Evolutionary conservation across 2,329 filamentous ascomycete genomes (phyloP), one percentile per base, ranked within the genome.

Genomic region (Cladophialophora exuberans): DNA sequence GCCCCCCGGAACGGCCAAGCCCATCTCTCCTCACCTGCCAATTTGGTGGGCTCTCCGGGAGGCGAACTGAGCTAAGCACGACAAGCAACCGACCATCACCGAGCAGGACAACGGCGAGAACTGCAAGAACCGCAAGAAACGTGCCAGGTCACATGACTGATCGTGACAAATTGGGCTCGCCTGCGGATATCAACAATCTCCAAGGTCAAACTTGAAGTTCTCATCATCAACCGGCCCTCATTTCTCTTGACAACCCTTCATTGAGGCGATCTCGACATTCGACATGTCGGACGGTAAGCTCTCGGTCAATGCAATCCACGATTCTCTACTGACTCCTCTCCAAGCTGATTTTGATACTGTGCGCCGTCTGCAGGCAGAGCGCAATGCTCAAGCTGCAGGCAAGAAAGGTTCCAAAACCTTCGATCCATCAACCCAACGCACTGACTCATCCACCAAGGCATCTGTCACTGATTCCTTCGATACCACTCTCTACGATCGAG

Each of bases 271-370:
- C 35, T 22, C 31, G 45, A 48, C 39, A 35, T 7, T 44, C 43
- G 54, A 22, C 25, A 61, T 61, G 58, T 61, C 58, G 52, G 58
- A 61, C 52, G 52, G 58, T 61, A 53, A 51, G 58, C 3, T 35
- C 22, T 11, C 35, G 10, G 9, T 13, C 9, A 2, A 20, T n/a
- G 17, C 20, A 22, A 13, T 11, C 22, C 5, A n/a, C 6, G 15
- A 17, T 7, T 6, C 2, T 26, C 22, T 17, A 25, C 58, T 61
- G 89, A 97, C 79, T 97, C 97, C 79, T 97, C 97, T 73, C 97
- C 92, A 64, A 99, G 87, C 88, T 74, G 90, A 95, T 75, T 94
- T 96, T 76, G 89, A 94, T 70, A 83, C 86, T 69, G 88, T 96
- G 74, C 86, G 86, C 76, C 88, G 86, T 80, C 87, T 93, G 71